Evolutionary conservation across 1,284 basidiomycete genomes (phyloP), one percentile per base, ranked within the genome.

Genomic region (Leccinum pachyderme): DNA sequence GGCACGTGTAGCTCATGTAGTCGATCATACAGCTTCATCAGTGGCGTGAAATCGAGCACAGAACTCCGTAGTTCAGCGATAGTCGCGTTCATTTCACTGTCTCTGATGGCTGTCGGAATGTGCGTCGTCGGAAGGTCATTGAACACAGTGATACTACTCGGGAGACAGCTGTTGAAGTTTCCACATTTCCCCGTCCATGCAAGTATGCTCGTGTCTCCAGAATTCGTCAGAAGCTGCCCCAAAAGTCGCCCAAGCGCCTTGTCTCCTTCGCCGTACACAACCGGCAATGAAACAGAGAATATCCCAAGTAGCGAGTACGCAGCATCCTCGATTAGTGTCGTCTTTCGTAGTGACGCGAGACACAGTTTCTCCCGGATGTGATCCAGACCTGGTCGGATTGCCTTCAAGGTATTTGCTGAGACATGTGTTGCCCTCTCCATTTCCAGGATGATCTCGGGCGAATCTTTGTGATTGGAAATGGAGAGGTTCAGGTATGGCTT

Each of bases 131-230:
- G 32, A 4, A 22, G 6, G 9, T 48, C 24, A 13, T 28, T 37
- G 49, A 57, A 57, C 1, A 49, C 49, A 0, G 2, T 7, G 12
- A 53, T 57, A 4, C 12, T 44, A 8, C 28, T n/a, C 13, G 55
- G 55, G 6, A 57, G 33, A 4, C 54, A 57, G 18, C 54, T 57
- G 15, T 57, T 57, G 22, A 35, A 56, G 7, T 11, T 25, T 1
- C 54, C 44, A 3, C 54, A 41, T 29, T 4, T 13, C 29, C 55
- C 55, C 2, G 47, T 56, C 54, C 54, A 56, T 1, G 47, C 54
- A 11, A 57, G 54, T 37, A 56, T 47, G 28, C n/a, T 54, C 4
- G 33, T 51, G 2, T 53, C 52, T 4, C 47, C 33, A 2, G 48
- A 53, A 5, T 18, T 32, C 1, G 7, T 32, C 33, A 53, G 28